These are phyloP conservation scores for Nakaseomyces uthaithaninus DNA, from an alignment of 1,139 yeast species.

Conservation along the genomic window DNA sequence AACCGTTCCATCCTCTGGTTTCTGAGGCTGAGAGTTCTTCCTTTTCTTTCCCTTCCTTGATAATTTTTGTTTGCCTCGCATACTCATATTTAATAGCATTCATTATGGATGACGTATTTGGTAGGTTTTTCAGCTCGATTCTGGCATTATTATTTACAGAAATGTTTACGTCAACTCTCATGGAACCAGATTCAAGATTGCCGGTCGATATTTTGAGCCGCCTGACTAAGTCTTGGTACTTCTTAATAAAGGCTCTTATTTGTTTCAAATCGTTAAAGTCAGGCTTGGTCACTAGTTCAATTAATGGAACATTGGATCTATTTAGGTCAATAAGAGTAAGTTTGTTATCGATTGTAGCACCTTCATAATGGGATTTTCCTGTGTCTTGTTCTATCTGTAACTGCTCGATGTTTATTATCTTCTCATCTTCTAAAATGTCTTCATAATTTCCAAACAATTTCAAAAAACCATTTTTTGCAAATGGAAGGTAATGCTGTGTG, in stretches of 20 bases:
- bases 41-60: conserved; percentile 35
- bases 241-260: conserved; percentile 71
- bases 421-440: conserved; percentile 39
- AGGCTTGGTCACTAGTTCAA: conserved; percentile 88
- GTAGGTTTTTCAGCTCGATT: conserved; percentile 82
- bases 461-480: conserved; percentile 60
- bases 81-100: conserved; percentile 74
- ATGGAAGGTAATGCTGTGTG: conserved; percentile 80
- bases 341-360: conserved; percentile 28
- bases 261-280: conserved; percentile 64
- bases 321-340: conserved; percentile 61
- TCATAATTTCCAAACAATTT: conserved; percentile 45
- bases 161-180: conserved; percentile 89
- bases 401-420: conserved; percentile 52
- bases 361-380: conserved; percentile 61
- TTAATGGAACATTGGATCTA: conserved; percentile 76
- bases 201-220: conserved; percentile 74
- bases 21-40: conserved; percentile 44
- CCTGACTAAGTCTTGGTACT: conserved; percentile 64
- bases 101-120: conserved; percentile 72
- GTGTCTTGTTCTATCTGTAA: conserved; percentile 92
- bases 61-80: conserved; percentile 48
- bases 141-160: conserved; percentile 65
- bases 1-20: conserved; percentile 91
- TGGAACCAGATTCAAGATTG: conserved; percentile 87